Conservation (phyloP, 331 rosid species). For the Erythrophleum ivorense region DNA sequence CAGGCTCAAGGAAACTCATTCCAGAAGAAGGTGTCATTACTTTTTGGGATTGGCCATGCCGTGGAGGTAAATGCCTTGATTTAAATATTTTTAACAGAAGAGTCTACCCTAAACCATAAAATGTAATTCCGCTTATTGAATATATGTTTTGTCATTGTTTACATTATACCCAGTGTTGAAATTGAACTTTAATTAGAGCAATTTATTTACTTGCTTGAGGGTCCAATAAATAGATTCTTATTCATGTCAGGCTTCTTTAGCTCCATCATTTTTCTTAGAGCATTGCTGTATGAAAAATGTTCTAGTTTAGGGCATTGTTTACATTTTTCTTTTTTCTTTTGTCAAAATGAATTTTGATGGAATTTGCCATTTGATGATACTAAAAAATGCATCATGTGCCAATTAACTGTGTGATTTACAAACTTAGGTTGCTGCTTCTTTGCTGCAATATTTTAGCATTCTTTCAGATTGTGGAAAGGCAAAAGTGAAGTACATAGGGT, state of each 20-base stretch:
- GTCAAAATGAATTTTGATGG: neutral
- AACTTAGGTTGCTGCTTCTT: slow-evolving; percentile 4
- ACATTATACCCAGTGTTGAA: slow-evolving; percentile 23
- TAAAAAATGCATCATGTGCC: slow-evolving; percentile 5
- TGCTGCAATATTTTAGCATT: slow-evolving; percentile 3
- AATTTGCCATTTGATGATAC: neutral
- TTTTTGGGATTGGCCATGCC: slow-evolving; percentile 84
- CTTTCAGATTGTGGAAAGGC: slow-evolving; percentile 17
- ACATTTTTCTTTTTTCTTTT: neutral
- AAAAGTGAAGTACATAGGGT: slow-evolving; percentile 5
- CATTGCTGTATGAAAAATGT: slow-evolving; percentile 15
- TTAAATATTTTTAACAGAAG: slow-evolving; percentile 8
- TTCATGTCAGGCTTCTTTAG: slow-evolving; percentile 8
- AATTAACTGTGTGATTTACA: slow-evolving; percentile 13
- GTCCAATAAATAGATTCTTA: neutral
- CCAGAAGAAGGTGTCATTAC: slow-evolving; percentile 76
- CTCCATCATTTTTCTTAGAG: neutral
- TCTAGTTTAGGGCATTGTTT: neutral
- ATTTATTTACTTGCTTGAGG: slow-evolving; percentile 14
- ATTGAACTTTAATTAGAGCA: slow-evolving; percentile 23
- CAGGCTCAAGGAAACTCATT: slow-evolving; percentile 97
- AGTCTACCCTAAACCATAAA: slow-evolving; percentile 25
- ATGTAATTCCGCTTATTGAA: neutral
- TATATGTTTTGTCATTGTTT: neutral
- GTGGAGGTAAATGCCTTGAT: slow-evolving; percentile 67